phyloP scores from a whole-genome alignment of 495 filamentous ascomycete species.

The Bathelium albidoporum region DNA sequence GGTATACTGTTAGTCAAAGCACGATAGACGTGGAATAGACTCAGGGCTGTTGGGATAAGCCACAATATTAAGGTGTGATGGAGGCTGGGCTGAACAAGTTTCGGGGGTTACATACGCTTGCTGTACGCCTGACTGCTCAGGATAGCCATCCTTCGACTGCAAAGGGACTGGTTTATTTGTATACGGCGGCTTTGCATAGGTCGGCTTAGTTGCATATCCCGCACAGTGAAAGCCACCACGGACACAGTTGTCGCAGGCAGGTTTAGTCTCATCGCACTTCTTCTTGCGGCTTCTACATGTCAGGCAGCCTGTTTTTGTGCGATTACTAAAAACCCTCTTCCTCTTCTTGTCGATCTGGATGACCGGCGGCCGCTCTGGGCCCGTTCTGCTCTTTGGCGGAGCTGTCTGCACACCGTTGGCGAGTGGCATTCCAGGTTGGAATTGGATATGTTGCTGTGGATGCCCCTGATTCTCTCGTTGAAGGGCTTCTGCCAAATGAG shows the following conservation, averaged over 20 bases:
- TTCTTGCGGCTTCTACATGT: conserved; percentile 93
- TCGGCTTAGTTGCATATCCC: conserved; percentile 74
- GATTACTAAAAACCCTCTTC: conserved; percentile 62
- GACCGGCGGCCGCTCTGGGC: conserved; percentile 1
- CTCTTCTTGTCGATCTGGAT: conserved; percentile 13
- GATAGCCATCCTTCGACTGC: conserved; percentile 42
- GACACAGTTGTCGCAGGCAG: conserved; percentile 88
- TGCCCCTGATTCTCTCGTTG: conserved; percentile 11
- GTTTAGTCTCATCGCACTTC: conserved; percentile 95
- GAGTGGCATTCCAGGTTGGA: neutral
- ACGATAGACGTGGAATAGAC: neutral
- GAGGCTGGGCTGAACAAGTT: neutral
- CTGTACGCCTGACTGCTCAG: conserved; percentile 4
- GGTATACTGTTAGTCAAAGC: neutral
- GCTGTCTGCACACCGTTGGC: neutral
- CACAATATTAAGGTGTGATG: too few relatives aligned
- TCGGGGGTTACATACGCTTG: neutral
- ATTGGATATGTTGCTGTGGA: neutral
- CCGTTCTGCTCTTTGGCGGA: conserved; percentile 1
- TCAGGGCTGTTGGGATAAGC: neutral
- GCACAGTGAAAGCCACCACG: conserved; percentile 87
- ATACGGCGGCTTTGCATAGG: conserved; percentile 51
- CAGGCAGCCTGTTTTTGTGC: conserved; percentile 95
- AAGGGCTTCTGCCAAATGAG: conserved; percentile 11
- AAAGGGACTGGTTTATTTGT: conserved; percentile 54